Conservation (phyloP, 768 basidiomycete genomes). For the Lactifluus volemus region DNA sequence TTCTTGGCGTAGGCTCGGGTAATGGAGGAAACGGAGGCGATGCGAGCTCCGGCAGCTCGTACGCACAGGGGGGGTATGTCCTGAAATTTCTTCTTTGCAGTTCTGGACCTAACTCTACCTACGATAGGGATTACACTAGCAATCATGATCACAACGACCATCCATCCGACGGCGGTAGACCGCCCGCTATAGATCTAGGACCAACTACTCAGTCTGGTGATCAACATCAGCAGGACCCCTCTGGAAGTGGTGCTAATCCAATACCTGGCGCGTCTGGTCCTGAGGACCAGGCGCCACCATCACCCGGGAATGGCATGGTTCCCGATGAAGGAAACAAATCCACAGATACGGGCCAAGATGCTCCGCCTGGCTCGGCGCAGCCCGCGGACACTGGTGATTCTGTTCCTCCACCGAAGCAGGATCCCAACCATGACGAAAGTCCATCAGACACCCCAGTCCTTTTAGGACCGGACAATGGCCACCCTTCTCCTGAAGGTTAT, state of each 20-base stretch:
- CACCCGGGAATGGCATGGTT: not conserved
- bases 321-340: not conserved
- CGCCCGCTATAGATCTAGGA: conserved; percentile 7
- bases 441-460: conserved; percentile 1
- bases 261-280: not conserved
- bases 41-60: conserved; percentile 16
- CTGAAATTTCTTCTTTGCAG: not conserved
- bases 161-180: not conserved
- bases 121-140: not conserved
- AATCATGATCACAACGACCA: not conserved
- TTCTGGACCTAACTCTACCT: not conserved
- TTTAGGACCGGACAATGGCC: not conserved
- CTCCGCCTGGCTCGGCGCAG: not conserved
- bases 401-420: not conserved
- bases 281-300: not conserved
- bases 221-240: not conserved
- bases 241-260: not conserved
- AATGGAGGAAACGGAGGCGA: conserved; percentile 19
- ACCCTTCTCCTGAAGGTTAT: not conserved
- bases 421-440: not conserved
- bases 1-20: conserved; percentile 10
- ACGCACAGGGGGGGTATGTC: conserved; percentile 11
- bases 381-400: not conserved
- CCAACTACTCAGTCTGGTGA: not conserved
- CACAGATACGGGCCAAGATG: not conserved